Conservation (phyloP, 345 rosid genomes). For the Litchi chinensis region DNA sequence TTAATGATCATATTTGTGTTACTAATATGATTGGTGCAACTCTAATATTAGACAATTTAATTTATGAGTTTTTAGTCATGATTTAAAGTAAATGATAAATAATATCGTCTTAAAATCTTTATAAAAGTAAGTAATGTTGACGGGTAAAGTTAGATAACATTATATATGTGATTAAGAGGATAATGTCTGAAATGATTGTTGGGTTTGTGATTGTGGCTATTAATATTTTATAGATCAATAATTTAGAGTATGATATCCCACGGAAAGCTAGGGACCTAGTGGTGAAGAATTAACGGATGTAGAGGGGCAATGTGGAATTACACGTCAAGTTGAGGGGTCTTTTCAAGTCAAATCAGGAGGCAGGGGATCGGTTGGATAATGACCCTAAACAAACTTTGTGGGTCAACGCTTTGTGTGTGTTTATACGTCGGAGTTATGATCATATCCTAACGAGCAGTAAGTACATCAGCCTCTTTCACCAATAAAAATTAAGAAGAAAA, state of each 20-base stretch:
- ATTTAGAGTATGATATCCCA: too few relatives aligned
- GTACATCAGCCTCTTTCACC: not conserved
- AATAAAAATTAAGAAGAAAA: too few relatives aligned
- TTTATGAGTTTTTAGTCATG: too few relatives aligned
- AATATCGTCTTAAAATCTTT: too few relatives aligned
- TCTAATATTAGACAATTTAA: too few relatives aligned
- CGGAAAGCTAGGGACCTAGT: not conserved
- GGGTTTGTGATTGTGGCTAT: not conserved
- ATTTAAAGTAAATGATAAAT: too few relatives aligned
- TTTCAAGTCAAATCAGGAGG: conserved; percentile 27
- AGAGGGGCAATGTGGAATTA: not conserved
- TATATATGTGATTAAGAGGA: too few relatives aligned
- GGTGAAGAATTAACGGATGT: not conserved
- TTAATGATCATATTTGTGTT: too few relatives aligned
- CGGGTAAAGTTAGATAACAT: too few relatives aligned
- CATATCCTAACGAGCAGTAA: not conserved
- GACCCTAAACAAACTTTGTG: conserved; percentile 19
- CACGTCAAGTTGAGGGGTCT: conserved; percentile 20
- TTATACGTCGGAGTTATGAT: not conserved
- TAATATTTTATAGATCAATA: not conserved
- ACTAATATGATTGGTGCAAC: too few relatives aligned
- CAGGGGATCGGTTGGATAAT: conserved; percentile 18
- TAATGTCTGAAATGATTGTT: not conserved
- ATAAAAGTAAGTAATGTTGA: too few relatives aligned
- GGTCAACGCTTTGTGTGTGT: conserved; percentile 26